Evolutionary conservation across 2,329 filamentous ascomycete species (phyloP).

Genomic region (Simplicillium aogashimaense): DNA sequence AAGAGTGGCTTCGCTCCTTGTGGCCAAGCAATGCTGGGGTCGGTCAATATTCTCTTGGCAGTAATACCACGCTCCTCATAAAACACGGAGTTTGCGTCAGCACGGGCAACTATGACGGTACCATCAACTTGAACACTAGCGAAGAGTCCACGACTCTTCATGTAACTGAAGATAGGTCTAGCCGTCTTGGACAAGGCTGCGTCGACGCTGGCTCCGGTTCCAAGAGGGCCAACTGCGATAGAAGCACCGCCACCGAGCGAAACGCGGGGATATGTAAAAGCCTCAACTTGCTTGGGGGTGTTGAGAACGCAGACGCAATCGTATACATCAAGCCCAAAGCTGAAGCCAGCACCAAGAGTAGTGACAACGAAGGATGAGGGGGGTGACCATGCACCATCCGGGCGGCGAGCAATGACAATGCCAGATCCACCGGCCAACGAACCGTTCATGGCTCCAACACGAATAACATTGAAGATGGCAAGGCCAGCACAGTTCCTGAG

Average conservation of each 20-base stretch:
- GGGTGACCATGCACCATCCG: conserved; percentile 58
- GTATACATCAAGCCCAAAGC: conserved; percentile 66
- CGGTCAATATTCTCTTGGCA: conserved; percentile 23
- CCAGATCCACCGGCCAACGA: conserved; percentile 52
- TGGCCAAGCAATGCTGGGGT: conserved; percentile 27
- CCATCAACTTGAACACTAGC: conserved; percentile 74
- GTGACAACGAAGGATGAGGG: conserved; percentile 64
- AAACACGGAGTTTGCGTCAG: conserved; percentile 70
- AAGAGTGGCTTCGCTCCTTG: conserved; percentile 24
- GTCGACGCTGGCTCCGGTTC: conserved; percentile 51
- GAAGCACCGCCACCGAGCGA: conserved; percentile 63
- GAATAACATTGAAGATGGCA: conserved; percentile 54
- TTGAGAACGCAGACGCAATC: conserved; percentile 71
- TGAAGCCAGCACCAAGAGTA: conserved; percentile 59
- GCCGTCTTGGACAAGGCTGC: conserved; percentile 18
- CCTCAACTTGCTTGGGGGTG: conserved; percentile 53
- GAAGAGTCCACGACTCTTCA: conserved; percentile 73
- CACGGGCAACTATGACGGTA: conserved; percentile 65
- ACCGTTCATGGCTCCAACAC: conserved; percentile 43
- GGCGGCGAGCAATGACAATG: conserved; percentile 44
- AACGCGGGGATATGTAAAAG: conserved; percentile 56
- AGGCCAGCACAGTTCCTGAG: conserved; percentile 47
- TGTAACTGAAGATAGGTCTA: conserved; percentile 68
- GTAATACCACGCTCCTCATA: conserved; percentile 49
- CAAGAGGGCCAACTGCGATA: conserved; percentile 47